phyloP scores from a whole-genome alignment of 768 basidiomycete genomes.

The Coprinopsis cinerea region DNA sequence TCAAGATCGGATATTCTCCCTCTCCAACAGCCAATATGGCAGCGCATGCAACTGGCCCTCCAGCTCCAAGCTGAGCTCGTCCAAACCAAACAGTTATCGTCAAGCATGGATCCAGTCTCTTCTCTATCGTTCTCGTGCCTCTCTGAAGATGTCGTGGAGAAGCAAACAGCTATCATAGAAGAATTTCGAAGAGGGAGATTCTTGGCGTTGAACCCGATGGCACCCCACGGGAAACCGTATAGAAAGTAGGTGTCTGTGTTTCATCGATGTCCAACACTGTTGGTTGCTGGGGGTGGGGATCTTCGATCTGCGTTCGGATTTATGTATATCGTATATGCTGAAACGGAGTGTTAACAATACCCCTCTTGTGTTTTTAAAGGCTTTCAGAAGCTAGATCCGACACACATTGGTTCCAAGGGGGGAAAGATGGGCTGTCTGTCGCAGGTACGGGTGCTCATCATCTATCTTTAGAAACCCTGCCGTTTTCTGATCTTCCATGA shows the following conservation, averaged over 20 bases:
- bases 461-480: not conserved
- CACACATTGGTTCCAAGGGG: constrained; percentile 65
- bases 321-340: no score
- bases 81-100: constrained; percentile 38
- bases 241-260: constrained; percentile 45
- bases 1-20: constrained; percentile 42
- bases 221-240: constrained; percentile 50
- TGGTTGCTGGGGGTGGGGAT: no score
- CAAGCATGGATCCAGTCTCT: constrained; percentile 45
- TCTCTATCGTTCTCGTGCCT: constrained; percentile 66
- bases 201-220: constrained; percentile 50
- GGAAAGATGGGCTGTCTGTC: constrained; percentile 49
- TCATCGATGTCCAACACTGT: not conserved
- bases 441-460: constrained; percentile 31
- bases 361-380: constrained; percentile 15
- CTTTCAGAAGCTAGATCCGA: constrained; percentile 52
- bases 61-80: constrained; percentile 46
- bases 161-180: constrained; percentile 44
- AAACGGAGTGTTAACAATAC: no score
- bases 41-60: constrained; percentile 54
- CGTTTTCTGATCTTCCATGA: not conserved
- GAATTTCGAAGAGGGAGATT: constrained; percentile 40
- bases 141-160: constrained; percentile 41
- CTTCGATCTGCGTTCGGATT: no score
- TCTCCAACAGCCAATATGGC: constrained; percentile 27